These are phyloP conservation scores for Aegilops speltoides DNA, from an alignment of 176 grass and related monocot genomes.

Conservation along the genomic window DNA sequence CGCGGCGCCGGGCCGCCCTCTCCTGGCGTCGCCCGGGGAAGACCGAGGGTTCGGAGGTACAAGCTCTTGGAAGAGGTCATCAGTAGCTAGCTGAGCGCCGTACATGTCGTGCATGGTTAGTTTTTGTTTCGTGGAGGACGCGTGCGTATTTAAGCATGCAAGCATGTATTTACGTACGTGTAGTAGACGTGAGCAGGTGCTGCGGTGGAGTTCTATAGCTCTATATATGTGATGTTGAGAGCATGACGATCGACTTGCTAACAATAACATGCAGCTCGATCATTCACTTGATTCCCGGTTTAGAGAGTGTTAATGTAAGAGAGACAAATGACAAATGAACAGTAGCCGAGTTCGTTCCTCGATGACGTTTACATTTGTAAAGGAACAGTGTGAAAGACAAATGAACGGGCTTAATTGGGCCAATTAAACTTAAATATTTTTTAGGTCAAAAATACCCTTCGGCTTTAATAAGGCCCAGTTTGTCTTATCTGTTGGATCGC, in stretches of 20 bases:
- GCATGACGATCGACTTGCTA: conserved; percentile 18
- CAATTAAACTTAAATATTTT: too few relatives aligned
- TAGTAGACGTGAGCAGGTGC: background rate
- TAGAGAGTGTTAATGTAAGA: background rate
- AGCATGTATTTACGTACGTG: background rate
- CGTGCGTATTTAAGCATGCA: background rate
- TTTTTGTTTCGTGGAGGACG: background rate
- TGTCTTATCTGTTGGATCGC: too few relatives aligned
- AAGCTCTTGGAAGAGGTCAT: conserved; percentile 95
- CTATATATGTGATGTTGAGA: background rate
- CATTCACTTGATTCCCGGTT: background rate
- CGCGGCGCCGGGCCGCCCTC: conserved; percentile 40
- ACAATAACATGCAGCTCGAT: background rate
- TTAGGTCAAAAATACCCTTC: too few relatives aligned
- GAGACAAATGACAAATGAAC: too few relatives aligned
- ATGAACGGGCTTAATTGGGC: too few relatives aligned
- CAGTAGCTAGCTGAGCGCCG: background rate
- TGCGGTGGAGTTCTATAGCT: background rate
- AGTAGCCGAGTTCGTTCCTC: too few relatives aligned
- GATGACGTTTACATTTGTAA: too few relatives aligned
- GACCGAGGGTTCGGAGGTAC: conserved; percentile 76
- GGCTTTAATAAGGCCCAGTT: too few relatives aligned
- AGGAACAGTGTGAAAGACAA: too few relatives aligned
- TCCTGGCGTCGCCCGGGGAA: conserved; percentile 44
- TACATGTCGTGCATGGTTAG: background rate